Base-by-base conservation (phyloP, 768 basidiomycete species). In the Termitomyces sp. region DNA sequence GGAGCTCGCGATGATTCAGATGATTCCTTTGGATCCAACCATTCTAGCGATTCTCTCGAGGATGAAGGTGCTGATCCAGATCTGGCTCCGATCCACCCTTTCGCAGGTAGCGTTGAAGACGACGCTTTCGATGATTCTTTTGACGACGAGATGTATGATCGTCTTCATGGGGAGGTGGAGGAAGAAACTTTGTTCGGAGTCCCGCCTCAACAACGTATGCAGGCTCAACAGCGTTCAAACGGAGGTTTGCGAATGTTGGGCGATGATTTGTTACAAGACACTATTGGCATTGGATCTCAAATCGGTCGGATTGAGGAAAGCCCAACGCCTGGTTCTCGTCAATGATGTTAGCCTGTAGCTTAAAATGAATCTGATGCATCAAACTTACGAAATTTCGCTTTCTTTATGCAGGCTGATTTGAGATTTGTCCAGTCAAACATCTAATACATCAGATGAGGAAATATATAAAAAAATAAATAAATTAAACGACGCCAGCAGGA, bases 161-260 rank as follows among this genome's bases (percentile, higher is more conserved):
- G 75, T 57, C 70, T 69, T 56, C 72, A 67, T 49, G 73, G 73
- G 37, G 72, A 66, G n/a, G 70, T 67, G 40, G 65, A 77, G 49
- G 84, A 85, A 63, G 86, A 90, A 68, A 89, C 89, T 12, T 70
- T 90, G 53, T 90, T 91, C 70, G 89, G 89, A 16, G 81, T 83
- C 11, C 79, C 80, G 9, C 84, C 84, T 40, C 80, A 75, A 35
- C 79, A 80, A 58, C 73, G 83, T 46, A 66, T 69, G 57, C 67
- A 66, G 37, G 66, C 60, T 48, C 60, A 59, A 12, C 59, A 59
- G 57, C 57, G 38, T 19, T 62, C 58, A 49, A 56, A 53, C 44
- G 46, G 42, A 66, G 50, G 76, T 49, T 61, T 89, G 59, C 74
- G 76, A 65, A 76, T 90, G 79, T 71, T 82, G n/a, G 87, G 87